Conservation (phyloP, 805 yeast species). For the Sugiyamaella smithiae region DNA sequence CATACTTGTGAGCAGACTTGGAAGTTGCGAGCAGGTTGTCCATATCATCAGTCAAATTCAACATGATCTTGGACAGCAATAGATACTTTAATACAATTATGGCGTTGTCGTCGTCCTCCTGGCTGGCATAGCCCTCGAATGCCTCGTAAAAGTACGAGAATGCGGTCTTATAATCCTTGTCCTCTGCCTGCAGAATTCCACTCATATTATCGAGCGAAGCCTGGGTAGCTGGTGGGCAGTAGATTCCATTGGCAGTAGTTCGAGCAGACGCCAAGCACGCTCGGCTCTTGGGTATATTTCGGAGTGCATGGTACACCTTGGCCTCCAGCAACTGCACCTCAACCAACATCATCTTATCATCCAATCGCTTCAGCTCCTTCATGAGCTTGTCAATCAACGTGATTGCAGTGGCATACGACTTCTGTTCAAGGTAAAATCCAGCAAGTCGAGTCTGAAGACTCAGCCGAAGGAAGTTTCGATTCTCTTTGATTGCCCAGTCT, state of each 20-base stretch:
- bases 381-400: constrained; percentile 68
- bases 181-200: constrained; percentile 95
- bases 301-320: constrained; percentile 83
- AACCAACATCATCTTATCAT: constrained; percentile 91
- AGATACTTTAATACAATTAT: constrained; percentile 84
- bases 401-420: constrained; percentile 65
- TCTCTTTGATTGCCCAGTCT: constrained; percentile 81
- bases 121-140: constrained; percentile 82
- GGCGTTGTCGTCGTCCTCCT: constrained; percentile 46
- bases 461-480: constrained; percentile 85
- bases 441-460: constrained; percentile 82
- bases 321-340: constrained; percentile 93
- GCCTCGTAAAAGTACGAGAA: constrained; percentile 93
- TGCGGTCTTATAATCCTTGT: constrained; percentile 94
- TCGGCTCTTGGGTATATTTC: constrained; percentile 86
- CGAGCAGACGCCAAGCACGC: constrained; percentile 94
- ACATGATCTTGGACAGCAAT: constrained; percentile 91
- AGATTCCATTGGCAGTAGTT: constrained; percentile 95
- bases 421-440: constrained; percentile 64
- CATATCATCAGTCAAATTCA: constrained; percentile 81
- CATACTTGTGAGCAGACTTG: constrained; percentile 70
- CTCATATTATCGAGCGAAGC: constrained; percentile 94
- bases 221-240: constrained; percentile 89
- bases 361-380: constrained; percentile 85
- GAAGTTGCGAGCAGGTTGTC: constrained; percentile 64